phyloP scores from a whole-genome alignment of 73 alveolate genomes.

The Stentor coeruleus region DNA sequence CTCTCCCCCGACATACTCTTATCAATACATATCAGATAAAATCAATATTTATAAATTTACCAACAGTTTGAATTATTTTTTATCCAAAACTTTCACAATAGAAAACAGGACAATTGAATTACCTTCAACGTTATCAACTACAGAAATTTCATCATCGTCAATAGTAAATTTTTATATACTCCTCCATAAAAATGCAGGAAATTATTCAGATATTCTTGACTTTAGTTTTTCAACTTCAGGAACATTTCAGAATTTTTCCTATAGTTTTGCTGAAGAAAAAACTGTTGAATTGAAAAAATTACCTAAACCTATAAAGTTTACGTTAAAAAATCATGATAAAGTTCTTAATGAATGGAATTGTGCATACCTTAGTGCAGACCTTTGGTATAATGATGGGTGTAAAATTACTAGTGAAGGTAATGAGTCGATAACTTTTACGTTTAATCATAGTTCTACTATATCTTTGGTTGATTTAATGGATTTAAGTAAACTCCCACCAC shows the following conservation, averaged over 20 bases:
- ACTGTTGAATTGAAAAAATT: background rate
- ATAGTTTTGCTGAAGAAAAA: background rate
- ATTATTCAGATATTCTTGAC: background rate
- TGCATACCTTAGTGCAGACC: background rate
- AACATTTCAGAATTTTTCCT: background rate
- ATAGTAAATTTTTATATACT: too few species aligned
- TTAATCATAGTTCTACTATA: background rate
- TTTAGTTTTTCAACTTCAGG: conserved; percentile 11
- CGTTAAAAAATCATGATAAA: background rate
- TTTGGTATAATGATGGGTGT: background rate
- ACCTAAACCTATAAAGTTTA: background rate
- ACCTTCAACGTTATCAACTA: too few species aligned
- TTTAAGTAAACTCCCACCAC: background rate
- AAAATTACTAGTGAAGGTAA: background rate
- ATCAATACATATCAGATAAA: too few species aligned
- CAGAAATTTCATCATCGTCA: too few species aligned
- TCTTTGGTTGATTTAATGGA: background rate
- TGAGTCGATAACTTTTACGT: background rate
- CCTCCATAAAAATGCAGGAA: background rate
- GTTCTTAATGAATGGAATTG: background rate
- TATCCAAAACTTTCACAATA: too few species aligned
- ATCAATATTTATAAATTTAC: too few species aligned
- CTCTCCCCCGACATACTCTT: too few species aligned
- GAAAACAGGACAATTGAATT: too few species aligned
- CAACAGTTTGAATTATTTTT: too few species aligned